phyloP scores from a whole-genome alignment of 495 filamentous ascomycete genomes.

The Wilcoxina mikolae region DNA sequence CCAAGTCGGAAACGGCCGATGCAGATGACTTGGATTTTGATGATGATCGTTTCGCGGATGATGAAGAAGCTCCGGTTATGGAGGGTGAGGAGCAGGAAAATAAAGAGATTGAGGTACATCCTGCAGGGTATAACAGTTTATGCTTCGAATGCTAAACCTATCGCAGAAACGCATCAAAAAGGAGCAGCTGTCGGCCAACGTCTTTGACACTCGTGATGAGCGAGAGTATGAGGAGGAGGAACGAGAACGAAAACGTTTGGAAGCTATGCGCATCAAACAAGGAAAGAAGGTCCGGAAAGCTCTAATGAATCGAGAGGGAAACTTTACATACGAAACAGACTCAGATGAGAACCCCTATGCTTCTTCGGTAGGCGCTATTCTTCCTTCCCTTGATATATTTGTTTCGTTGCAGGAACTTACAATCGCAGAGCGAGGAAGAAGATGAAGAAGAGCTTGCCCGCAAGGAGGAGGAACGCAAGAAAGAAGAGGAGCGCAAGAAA shows the following conservation, averaged over 20 bases:
- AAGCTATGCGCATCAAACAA: conserved; percentile 47
- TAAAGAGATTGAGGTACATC: conserved; percentile 57
- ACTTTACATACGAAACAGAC: conserved; percentile 65
- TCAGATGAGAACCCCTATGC: conserved; percentile 64
- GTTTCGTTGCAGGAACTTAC: conserved; percentile 3
- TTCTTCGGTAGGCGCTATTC: conserved; percentile 29
- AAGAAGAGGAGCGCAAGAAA: conserved; percentile 30
- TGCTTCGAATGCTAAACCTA: neutral
- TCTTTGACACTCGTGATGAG: conserved; percentile 73
- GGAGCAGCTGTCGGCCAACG: conserved; percentile 72
- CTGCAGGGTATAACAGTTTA: neutral
- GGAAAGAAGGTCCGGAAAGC: conserved; percentile 66
- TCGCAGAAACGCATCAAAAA: conserved; percentile 53
- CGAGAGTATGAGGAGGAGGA: conserved; percentile 74
- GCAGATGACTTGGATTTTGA: conserved; percentile 47
- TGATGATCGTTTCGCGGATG: conserved; percentile 62
- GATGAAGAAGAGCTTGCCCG: conserved; percentile 33
- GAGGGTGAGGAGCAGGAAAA: conserved; percentile 68
- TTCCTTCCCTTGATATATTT: neutral
- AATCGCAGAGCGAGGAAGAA: conserved; percentile 33
- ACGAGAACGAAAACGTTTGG: conserved; percentile 49
- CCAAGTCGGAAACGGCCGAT: conserved; percentile 37
- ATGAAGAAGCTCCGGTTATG: conserved; percentile 79
- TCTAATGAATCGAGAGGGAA: conserved; percentile 68
- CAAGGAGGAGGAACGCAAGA: conserved; percentile 40